Percentiles rank a stretch among this genome's conserved stretches.
These are phyloP conservation scores for Cladophialophora bantiana DNA, from an alignment of 2,329 filamentous ascomycete genomes.

Conservation along the genomic window DNA sequence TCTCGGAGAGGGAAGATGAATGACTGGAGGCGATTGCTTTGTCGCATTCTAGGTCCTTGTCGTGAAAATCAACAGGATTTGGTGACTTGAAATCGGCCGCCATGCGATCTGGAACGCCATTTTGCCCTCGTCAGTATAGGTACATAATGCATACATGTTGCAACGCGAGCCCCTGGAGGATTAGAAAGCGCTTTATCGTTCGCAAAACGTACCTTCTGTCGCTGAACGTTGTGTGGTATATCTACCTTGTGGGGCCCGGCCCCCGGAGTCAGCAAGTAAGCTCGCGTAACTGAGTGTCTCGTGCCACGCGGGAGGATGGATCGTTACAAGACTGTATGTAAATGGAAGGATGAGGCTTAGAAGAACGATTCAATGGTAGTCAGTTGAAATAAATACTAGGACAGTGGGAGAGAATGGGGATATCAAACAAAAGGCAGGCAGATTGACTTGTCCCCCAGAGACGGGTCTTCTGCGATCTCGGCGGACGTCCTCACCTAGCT, in stretches of 20 bases:
- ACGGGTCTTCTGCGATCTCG: background rate
- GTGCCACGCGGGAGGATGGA: conserved; percentile 10
- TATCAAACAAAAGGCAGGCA: background rate
- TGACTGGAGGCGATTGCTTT: conserved; percentile 18
- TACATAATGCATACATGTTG: background rate
- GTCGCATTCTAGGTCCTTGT: conserved; percentile 16
- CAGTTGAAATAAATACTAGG: background rate
- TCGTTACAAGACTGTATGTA: background rate
- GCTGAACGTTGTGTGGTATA: background rate
- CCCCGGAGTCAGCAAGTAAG: conserved; percentile 5
- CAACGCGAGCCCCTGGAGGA: background rate
- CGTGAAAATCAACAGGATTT: background rate
- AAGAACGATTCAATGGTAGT: background rate
- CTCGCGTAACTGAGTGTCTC: conserved; percentile 7
- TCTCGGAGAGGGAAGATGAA: conserved; percentile 18
- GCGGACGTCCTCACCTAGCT: background rate
- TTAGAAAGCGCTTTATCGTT: background rate
- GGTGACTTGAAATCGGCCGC: conserved; percentile 13
- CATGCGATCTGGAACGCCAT: conserved; percentile 25
- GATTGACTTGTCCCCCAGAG: background rate
- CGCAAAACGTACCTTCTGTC: background rate
- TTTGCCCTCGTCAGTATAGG: conserved; percentile 2
- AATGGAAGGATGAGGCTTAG: conserved; percentile 3
- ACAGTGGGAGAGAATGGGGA: background rate
- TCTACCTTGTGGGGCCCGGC: conserved; percentile 1